These are phyloP conservation scores for Salix dunnii DNA, from an alignment of 345 rosid genomes.

Conservation along the genomic window DNA sequence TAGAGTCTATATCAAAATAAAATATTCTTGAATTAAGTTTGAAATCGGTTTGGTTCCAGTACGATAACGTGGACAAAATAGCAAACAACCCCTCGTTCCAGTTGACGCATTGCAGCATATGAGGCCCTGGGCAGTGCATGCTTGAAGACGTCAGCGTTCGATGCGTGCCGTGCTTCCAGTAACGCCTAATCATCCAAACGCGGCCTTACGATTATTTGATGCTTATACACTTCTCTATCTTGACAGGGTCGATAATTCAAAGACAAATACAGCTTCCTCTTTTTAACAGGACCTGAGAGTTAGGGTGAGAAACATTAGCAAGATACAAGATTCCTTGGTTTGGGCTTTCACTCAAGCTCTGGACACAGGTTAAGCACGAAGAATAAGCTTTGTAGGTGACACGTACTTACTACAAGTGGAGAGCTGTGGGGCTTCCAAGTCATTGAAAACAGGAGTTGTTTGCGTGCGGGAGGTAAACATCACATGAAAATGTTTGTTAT, in stretches of 20 bases:
- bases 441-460: slow-evolving; percentile 16
- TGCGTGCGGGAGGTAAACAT: slow-evolving; percentile 29
- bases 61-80: too few species aligned
- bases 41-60: too few species aligned
- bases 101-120: too few species aligned
- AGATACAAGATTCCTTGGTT: not conserved
- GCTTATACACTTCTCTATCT: not conserved
- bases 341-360: not conserved
- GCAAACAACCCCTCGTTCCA: too few species aligned
- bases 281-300: too few species aligned
- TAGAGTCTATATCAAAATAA: too few species aligned
- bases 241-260: not conserved
- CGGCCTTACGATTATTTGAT: not conserved
- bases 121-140: not conserved
- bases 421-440: not conserved
- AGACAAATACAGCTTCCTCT: too few species aligned
- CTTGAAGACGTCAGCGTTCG: not conserved
- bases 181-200: slow-evolving; percentile 1
- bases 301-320: too few species aligned
- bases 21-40: too few species aligned
- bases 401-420: not conserved
- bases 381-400: not conserved
- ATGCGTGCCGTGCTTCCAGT: slow-evolving; percentile 1
- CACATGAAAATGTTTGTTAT: too few species aligned
- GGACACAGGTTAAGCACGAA: not conserved